Evolutionary conservation across 2,329 filamentous ascomycete species (phyloP).

Genomic region (Curvularia eragrostidis): DNA sequence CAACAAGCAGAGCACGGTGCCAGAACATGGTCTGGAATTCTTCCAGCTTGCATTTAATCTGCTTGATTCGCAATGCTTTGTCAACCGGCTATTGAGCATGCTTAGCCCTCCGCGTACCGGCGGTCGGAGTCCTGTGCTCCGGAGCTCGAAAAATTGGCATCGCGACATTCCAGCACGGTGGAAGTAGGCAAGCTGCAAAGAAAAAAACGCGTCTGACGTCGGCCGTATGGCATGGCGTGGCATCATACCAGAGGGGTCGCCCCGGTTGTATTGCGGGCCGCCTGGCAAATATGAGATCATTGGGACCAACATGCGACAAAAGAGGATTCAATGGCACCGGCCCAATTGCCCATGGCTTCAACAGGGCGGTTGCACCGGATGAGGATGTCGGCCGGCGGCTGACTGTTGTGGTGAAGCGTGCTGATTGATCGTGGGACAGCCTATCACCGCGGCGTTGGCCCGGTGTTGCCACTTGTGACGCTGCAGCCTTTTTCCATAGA

Average conservation of each 20-base stretch:
- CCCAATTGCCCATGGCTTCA: conserved; percentile 2
- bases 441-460: conserved; percentile 2
- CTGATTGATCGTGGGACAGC: conserved; percentile 2
- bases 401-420: conserved; percentile 2
- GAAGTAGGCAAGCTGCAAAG: conserved; percentile 2
- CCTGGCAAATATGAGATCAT: conserved; percentile 5
- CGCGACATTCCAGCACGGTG: conserved; percentile 1
- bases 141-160: conserved; percentile 16
- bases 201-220: background rate
- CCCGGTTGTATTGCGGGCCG: conserved; percentile 3
- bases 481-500: conserved; percentile 37
- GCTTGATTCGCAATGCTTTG: background rate
- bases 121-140: conserved; percentile 28
- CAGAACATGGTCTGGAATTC: background rate
- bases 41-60: background rate
- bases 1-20: background rate
- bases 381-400: conserved; percentile 5
- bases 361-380: background rate
- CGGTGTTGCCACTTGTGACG: conserved; percentile 45
- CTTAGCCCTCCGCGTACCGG: conserved; percentile 14
- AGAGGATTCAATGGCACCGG: conserved; percentile 1
- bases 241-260: background rate
- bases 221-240: background rate
- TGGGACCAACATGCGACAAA: background rate
- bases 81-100: conserved; percentile 8